Percentiles rank a stretch among this genome's conserved stretches.
Evolutionary conservation across 768 basidiomycete species (phyloP).

Genomic region (Multifurca ochricompacta): DNA sequence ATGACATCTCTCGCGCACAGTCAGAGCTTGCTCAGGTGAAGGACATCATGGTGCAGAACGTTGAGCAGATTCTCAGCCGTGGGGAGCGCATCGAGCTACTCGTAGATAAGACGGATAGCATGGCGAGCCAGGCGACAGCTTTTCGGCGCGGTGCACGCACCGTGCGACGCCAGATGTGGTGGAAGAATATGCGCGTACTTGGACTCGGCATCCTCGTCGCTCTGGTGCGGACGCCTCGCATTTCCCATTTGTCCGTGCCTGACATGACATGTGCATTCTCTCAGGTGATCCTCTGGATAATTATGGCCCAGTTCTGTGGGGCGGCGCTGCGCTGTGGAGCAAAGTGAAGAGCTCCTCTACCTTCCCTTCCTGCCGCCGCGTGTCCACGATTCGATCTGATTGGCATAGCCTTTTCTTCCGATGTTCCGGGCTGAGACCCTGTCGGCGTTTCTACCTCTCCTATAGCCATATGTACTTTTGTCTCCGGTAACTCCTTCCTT

Average conservation of each 20-base stretch:
- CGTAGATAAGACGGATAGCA: constrained; percentile 94
- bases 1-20: constrained; percentile 87
- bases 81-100: constrained; percentile 95
- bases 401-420: constrained; percentile 3
- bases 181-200: constrained; percentile 69
- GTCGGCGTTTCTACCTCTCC: constrained; percentile 5
- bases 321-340: constrained; percentile 60
- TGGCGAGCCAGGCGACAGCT: constrained; percentile 90
- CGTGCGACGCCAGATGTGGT: constrained; percentile 84
- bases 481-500: background rate
- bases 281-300: constrained; percentile 70
- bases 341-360: constrained; percentile 19
- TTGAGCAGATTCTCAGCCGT: constrained; percentile 88
- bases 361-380: too few species aligned
- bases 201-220: constrained; percentile 64
- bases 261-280: constrained; percentile 12
- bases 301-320: constrained; percentile 88
- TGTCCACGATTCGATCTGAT: constrained; percentile 11
- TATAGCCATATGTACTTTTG: constrained; percentile 6
- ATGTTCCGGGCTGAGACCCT: background rate
- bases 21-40: constrained; percentile 85
- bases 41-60: constrained; percentile 98
- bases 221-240: constrained; percentile 39
- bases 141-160: constrained; percentile 84
- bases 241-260: constrained; percentile 2